phyloP scores from a whole-genome alignment of 2,329 filamentous ascomycete species.

The Colletotrichum cuscutae region DNA sequence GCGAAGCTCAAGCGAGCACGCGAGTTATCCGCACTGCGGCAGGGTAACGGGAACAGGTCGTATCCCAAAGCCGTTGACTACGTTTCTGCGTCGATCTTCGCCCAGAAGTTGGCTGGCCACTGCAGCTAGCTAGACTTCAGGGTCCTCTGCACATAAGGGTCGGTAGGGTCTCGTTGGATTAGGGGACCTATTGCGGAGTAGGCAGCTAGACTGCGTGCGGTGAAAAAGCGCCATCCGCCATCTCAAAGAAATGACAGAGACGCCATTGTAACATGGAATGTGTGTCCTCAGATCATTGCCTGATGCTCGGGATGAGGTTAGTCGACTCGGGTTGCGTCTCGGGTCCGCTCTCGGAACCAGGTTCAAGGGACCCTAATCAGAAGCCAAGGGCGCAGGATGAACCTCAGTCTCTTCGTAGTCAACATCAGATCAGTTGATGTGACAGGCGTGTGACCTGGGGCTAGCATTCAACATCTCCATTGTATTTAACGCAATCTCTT shows the following conservation, averaged over 20 bases:
- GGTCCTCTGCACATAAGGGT: constrained; percentile 20
- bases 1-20: not conserved
- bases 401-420: not conserved
- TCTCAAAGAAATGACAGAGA: constrained; percentile 11
- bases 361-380: constrained; percentile 14
- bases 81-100: constrained; percentile 17
- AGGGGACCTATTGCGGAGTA: constrained; percentile 5
- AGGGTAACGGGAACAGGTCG: not conserved
- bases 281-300: not conserved
- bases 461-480: not conserved
- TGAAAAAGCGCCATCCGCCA: constrained; percentile 5
- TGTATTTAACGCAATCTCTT: constrained; percentile 13
- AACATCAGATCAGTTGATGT: constrained; percentile 6
- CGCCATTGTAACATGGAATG: not conserved
- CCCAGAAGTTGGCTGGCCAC: not conserved
- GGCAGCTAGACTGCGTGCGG: constrained; percentile 1
- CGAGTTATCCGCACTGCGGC: not conserved
- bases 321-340: not conserved
- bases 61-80: constrained; percentile 8
- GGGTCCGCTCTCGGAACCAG: constrained; percentile 13
- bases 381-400: constrained; percentile 6
- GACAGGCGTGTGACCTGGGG: not conserved
- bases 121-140: constrained; percentile 13
- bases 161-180: constrained; percentile 9
- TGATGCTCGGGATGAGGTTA: not conserved